These are phyloP conservation scores for Rosa rugosa DNA, from an alignment of 306 rosid genomes.

Conservation along the genomic window DNA sequence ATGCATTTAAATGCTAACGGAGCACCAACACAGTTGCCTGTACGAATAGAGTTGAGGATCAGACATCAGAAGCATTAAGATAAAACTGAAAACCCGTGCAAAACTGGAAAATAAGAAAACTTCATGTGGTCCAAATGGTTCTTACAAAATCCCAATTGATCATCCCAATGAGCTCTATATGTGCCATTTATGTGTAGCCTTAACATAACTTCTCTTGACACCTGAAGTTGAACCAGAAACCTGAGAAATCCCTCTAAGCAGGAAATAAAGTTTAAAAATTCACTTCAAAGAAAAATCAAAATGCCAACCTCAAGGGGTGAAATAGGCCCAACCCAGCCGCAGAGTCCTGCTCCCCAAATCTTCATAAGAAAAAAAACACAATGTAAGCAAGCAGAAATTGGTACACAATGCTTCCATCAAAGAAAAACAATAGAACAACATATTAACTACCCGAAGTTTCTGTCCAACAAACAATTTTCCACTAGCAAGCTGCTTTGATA, in stretches of 20 bases:
- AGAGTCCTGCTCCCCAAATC: conserved; percentile 88
- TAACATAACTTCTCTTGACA: conserved; percentile 53
- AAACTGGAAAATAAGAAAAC: conserved; percentile 23
- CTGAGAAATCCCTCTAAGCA: conserved; percentile 27
- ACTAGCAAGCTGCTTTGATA: conserved; percentile 65
- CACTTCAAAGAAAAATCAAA: not conserved
- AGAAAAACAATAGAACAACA: conserved; percentile 12
- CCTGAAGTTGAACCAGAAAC: conserved; percentile 54
- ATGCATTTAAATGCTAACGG: conserved; percentile 88
- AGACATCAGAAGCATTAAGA: conserved; percentile 30
- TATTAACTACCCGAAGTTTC: conserved; percentile 69
- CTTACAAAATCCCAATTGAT: conserved; percentile 85
- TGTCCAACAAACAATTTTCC: conserved; percentile 88
- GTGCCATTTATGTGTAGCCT: conserved; percentile 87
- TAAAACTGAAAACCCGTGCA: conserved; percentile 15
- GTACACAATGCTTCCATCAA: conserved; percentile 10
- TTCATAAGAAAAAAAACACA: conserved; percentile 34
- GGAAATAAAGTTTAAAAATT: conserved; percentile 4
- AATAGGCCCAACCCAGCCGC: conserved; percentile 80
- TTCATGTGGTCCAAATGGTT: conserved; percentile 5
- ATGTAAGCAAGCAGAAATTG: conserved; percentile 23
- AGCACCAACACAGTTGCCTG: conserved; percentile 66
- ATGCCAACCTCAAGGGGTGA: conserved; percentile 76
- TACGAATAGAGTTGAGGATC: conserved; percentile 20
- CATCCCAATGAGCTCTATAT: conserved; percentile 88